Evolutionary conservation across 768 basidiomycete species (phyloP), one percentile per base, ranked within the genome.

Genomic region (Obba rivulosa): DNA sequence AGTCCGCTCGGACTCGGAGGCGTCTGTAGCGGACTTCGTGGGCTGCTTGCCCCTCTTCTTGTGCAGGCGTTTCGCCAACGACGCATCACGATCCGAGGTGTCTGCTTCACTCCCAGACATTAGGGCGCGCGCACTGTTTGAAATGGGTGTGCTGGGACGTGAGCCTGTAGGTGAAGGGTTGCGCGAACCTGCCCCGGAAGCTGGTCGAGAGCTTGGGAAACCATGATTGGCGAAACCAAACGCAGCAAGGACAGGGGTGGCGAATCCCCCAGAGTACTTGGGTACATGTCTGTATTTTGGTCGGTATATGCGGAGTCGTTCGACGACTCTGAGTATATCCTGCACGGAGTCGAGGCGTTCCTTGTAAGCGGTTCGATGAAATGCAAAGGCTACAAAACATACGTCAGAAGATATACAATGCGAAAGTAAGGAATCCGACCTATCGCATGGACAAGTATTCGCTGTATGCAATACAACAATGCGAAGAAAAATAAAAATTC

Each of bases 401-500:
- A 7, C 51, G 16, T 28, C 23, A 20, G 51, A 3, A 49, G 51
- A 18, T 17, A 8, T 35, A 20, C 13, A 31, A 17, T 14, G 41
- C 2, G 8, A 11, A 13, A 5, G 16, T 8, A 36, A 20, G 24
- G 34, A 2, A 20, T 51, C 57, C 16, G 57, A 75, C 74, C 75
- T 28, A 89, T 78, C 28, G 77, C 71, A 57, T 88, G 86, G 1
- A 82, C 81, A 17, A 87, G 64, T 75, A 90, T 82, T 54, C 76
- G 71, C 61, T 87, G 85, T 8, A 66, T 63, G 48, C 78, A 83
- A 52, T 79, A 64, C 11, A 88, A 72, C 13, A 91, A 69, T 2
- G 74, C 71, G n/a, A 85, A 65, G 68, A 90, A 90, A 69, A 90
- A 90, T 28, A 86, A 56, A 60, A 90, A 87, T 56, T 84, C 74